Evolutionary conservation across 768 basidiomycete genomes (phyloP), one percentile per base, ranked within the genome.

Genomic region (Cyclocybe aegerita): DNA sequence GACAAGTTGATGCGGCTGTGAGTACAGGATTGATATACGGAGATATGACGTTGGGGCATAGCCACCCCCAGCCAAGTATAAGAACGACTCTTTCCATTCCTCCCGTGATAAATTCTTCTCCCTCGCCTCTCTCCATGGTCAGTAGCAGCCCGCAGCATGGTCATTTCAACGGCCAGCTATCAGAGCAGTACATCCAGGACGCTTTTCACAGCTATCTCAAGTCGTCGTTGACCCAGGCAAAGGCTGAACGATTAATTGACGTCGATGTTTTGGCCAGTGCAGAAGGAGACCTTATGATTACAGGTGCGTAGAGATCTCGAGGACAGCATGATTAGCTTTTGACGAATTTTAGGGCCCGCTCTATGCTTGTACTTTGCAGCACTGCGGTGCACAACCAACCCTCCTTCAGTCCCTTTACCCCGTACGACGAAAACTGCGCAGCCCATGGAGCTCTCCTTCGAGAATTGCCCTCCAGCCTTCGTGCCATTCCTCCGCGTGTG

Each of bases 291-390:
- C 67, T 93, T 30, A 93, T 93, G 90, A 86, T 93, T 51, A 85
- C 88, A 62, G 90, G 91, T 83, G 43, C 38, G 50, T 50, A 36
- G 3, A 10, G 11, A 34, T 29, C 32, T 10, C 8, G 11, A 7
- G 4, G 14, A 4, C 34, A 11, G 15, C 12, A 34, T 37, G 40
- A 41, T 34, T 29, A 29, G 36, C 39, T 17, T 7, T 53, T 38
- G 15, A 40, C 23, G 17, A 7, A n/a, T 48, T 39, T 4, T 29
- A 85, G 90, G 90, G 0, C 91, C 91, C 10, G 88, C 91, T 0
- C 72, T 94, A 10, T 90, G 87, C 53, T 76, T 94, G 0, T 93
- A 89, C 68, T 94, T 92, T 66, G 88, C 89, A 0, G 90, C 92
- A 0, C 71, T 93, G 5, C 75, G 89, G 17, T 86, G 80, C 30